Percentiles rank a stretch among this genome's conserved stretches.
These are phyloP conservation scores for Aspergillus ochraceus DNA, from an alignment of 2,329 filamentous ascomycete genomes.

Conservation along the genomic window DNA sequence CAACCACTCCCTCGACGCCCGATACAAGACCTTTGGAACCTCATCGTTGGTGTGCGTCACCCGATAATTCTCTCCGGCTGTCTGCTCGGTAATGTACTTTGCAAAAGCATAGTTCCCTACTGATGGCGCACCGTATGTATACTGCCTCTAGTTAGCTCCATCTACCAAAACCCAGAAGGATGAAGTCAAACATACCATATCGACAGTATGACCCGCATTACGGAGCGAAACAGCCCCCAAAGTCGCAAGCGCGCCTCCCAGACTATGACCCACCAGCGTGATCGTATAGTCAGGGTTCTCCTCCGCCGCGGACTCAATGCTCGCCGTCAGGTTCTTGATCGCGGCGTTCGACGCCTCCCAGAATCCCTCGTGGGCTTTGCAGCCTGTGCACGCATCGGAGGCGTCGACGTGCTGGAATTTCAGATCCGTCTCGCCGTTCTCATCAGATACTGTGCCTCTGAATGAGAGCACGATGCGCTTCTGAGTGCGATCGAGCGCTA, in stretches of 20 bases:
- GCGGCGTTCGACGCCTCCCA: conserved; percentile 1
- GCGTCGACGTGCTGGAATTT: background rate
- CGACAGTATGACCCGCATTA: background rate
- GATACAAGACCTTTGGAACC: conserved; percentile 1
- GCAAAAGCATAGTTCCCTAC: conserved; percentile 6
- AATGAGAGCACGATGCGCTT: conserved; percentile 4
- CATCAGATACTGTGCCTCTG: conserved; percentile 4
- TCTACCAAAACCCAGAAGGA: too few species aligned
- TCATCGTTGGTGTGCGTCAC: conserved; percentile 1
- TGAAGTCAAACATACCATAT: conserved; percentile 1
- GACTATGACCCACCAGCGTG: conserved; percentile 1
- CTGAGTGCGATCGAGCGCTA: conserved; percentile 4
- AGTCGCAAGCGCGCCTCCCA: conserved; percentile 6
- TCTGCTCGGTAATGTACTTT: conserved; percentile 1
- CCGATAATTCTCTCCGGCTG: conserved; percentile 1
- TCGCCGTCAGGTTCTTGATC: background rate
- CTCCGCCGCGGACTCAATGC: background rate
- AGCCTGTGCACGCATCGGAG: background rate
- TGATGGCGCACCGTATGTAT: conserved; percentile 6
- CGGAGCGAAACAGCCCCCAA: background rate
- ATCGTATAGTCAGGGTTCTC: background rate
- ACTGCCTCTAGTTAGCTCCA: background rate
- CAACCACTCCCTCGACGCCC: background rate
- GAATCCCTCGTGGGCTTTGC: conserved; percentile 8
- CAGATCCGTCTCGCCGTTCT: conserved; percentile 1